Conservation (phyloP, 192 early-diverging fungal species). For the Backusella tuberculispora region DNA sequence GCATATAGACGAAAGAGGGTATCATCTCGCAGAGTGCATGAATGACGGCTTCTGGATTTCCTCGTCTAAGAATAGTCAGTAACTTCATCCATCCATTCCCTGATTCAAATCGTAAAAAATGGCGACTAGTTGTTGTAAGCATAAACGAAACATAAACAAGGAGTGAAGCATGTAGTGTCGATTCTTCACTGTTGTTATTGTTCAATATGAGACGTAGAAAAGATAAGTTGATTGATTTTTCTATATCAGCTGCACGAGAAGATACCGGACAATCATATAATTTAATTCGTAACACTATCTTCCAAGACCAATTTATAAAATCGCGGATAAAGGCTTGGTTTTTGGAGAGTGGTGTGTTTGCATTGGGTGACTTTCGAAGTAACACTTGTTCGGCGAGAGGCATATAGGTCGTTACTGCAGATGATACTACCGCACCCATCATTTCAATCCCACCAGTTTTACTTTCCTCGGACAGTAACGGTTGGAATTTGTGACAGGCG, state of each 20-base stretch:
- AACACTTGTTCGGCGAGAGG: slow-evolving; percentile 11
- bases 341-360: neutral
- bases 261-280: slow-evolving; percentile 20
- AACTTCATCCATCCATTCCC: slow-evolving; percentile 49
- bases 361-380: neutral
- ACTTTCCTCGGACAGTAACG: slow-evolving; percentile 14
- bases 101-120: slow-evolving; percentile 46
- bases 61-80: slow-evolving; percentile 39
- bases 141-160: slow-evolving; percentile 45
- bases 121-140: slow-evolving; percentile 46
- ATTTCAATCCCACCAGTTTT: slow-evolving; percentile 11
- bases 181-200: slow-evolving; percentile 31
- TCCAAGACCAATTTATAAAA: slow-evolving; percentile 7
- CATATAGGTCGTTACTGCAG: slow-evolving; percentile 17
- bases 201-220: slow-evolving; percentile 13
- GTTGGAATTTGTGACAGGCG: slow-evolving; percentile 36
- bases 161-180: slow-evolving; percentile 41
- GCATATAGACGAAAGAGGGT: slow-evolving; percentile 44
- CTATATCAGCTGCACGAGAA: slow-evolving; percentile 12
- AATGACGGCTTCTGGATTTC: slow-evolving; percentile 31
- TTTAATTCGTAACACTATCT: neutral
- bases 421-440: neutral
- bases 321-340: neutral
- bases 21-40: slow-evolving; percentile 40
- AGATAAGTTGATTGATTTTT: neutral